Evolutionary conservation across 495 filamentous ascomycete genomes (phyloP).

Genomic region (Chaetomium tenue): DNA sequence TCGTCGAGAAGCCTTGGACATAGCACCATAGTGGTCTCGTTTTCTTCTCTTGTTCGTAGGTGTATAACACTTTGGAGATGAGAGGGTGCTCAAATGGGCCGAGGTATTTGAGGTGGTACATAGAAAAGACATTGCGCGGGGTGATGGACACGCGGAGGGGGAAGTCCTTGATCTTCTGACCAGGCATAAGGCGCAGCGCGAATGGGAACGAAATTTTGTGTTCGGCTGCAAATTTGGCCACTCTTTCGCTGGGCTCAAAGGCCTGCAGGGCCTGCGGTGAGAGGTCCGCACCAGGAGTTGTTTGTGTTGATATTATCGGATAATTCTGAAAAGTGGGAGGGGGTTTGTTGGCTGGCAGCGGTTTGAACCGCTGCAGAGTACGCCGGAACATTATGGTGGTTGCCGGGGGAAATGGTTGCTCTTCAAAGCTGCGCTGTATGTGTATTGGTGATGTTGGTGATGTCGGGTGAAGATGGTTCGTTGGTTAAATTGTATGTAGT

Average conservation of each 20-base stretch:
- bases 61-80: constrained; percentile 30
- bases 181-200: not conserved
- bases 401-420: not conserved
- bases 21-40: constrained; percentile 54
- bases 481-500: not conserved
- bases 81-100: constrained; percentile 37
- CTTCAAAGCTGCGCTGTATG: not conserved
- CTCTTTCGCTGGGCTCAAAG: not conserved
- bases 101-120: constrained; percentile 34
- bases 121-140: constrained; percentile 29
- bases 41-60: constrained; percentile 31
- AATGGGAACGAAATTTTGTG: not conserved
- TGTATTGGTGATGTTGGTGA: too few species aligned
- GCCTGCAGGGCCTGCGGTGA: not conserved
- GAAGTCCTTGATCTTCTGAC: not conserved
- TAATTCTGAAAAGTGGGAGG: not conserved
- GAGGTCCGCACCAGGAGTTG: not conserved
- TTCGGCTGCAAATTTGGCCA: not conserved
- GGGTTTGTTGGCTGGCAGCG: not conserved
- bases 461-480: not conserved
- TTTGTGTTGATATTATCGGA: too few species aligned
- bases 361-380: not conserved
- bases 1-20: constrained; percentile 25
- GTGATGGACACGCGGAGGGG: constrained; percentile 7
- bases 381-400: constrained; percentile 2